These are phyloP conservation scores for Garcia nutans DNA, from an alignment of 345 rosid species.

Conservation along the genomic window DNA sequence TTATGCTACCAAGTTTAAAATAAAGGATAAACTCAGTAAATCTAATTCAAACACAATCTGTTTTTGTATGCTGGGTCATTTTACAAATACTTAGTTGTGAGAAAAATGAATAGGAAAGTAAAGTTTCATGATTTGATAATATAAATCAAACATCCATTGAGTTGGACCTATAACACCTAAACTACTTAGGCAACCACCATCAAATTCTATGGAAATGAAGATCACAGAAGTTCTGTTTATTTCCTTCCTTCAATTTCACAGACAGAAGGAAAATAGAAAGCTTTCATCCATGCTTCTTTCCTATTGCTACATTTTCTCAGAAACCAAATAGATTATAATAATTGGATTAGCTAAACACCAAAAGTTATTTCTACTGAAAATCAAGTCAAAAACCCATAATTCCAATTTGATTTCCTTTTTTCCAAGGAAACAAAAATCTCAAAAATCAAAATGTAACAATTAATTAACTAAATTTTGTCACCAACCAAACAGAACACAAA, in stretches of 20 bases:
- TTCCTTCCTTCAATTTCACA: not conserved
- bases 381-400: not conserved
- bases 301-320: not conserved
- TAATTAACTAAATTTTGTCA: not conserved
- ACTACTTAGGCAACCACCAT: not conserved
- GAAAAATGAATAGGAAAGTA: not conserved
- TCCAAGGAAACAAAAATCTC: not conserved
- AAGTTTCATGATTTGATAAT: not conserved
- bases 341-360: not conserved
- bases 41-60: too few relatives aligned
- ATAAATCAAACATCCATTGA: not conserved
- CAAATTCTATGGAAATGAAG: not conserved
- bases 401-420: not conserved
- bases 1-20: too few relatives aligned
- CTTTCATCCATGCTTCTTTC: not conserved
- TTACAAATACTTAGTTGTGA: not conserved
- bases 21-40: too few relatives aligned
- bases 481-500: not conserved
- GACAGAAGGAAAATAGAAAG: not conserved
- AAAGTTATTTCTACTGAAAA: not conserved
- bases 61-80: not conserved
- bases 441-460: not conserved
- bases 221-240: not conserved
- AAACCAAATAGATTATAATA: constrained; percentile 11
- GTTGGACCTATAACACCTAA: not conserved